Conservation (phyloP, 352 stramenopile genomes). For the Phytophthora melonis region DNA sequence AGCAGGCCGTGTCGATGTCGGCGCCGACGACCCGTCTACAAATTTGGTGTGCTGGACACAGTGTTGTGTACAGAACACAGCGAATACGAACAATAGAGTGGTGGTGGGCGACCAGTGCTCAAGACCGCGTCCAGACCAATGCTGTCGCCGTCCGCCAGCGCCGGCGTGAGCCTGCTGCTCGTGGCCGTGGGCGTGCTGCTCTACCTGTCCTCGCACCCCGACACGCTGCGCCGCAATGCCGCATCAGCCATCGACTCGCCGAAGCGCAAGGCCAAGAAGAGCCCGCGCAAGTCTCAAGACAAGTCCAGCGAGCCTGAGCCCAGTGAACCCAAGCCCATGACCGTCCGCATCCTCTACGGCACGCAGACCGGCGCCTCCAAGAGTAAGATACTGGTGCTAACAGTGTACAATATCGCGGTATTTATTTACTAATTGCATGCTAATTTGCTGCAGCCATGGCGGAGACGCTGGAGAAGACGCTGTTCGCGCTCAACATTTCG, state of each 20-base stretch:
- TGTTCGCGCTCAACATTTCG: constrained; percentile 84
- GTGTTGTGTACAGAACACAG: no score
- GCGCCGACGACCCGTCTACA: no score
- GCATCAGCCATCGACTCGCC: constrained; percentile 4
- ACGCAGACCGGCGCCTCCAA: constrained; percentile 89
- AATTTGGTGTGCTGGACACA: no score
- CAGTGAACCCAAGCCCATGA: constrained; percentile 43
- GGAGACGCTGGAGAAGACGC: constrained; percentile 73
- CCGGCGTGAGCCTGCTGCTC: constrained; percentile 60
- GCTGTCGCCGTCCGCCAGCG: constrained; percentile 42
- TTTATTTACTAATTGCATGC: not conserved
- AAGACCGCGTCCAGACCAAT: no score
- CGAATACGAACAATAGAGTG: no score
- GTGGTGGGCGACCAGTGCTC: constrained; percentile 30
- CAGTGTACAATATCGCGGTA: not conserved
- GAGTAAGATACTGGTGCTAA: constrained; percentile 31
- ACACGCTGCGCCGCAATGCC: constrained; percentile 26
- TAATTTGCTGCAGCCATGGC: constrained; percentile 58
- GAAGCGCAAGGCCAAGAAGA: constrained; percentile 33
- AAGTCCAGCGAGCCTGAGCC: constrained; percentile 23
- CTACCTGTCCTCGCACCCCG: constrained; percentile 34
- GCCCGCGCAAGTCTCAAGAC: constrained; percentile 24
- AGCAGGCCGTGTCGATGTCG: no score
- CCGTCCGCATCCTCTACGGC: constrained; percentile 88
- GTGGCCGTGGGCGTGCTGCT: constrained; percentile 60